Base-by-base conservation (phyloP, 1,284 basidiomycete species). In the Ganoderma leucocontextum region DNA sequence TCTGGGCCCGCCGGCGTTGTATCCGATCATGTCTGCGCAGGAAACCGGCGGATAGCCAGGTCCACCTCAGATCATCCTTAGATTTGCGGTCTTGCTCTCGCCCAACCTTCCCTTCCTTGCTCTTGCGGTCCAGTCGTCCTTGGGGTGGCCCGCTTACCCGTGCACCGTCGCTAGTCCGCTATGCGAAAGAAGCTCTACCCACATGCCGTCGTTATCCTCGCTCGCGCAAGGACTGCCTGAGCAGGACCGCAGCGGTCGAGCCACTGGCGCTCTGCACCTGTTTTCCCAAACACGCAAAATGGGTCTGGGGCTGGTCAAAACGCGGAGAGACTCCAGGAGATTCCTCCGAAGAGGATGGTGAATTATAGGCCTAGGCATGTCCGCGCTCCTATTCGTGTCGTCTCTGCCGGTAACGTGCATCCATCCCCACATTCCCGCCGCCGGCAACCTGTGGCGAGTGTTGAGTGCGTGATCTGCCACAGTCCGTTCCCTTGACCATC, bases 51-150 rank as follows among this genome's bases (percentile, higher is more conserved):
- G 63, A 59, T 60, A 67, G 29, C 64, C 66, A 72, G 66, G 66
- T 65, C 64, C 60, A 61, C 66, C 58, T 63, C 67, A 69, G 67
- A 72, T 69, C 71, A 57, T 64, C 65, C 65, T 7, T 65, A 66
- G 65, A 69, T 70, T 65, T 53, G 60, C 71, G 42, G 62, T 47
- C 67, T 25, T 52, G 44, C 63, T 25, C 65, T 41, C 69, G 60
- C 38, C 63, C 63, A 39, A 38, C 55, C 67, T 61, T 60, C 71
- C 59, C 65, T 63, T 41, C 29, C 29, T 3, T 36, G 39, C 55
- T 62, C 67, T 53, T 69, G 60, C 39, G 42, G 36, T 63, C 55
- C 22, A 41, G 47, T 29, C 33, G 25, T 47, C 44, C 62, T 61
- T 42, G 60, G 66, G 69, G 33, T 60, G 15, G 22, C 67, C 52